phyloP scores from a whole-genome alignment of 192 early-diverging fungal genomes.

The Coemansia sp. region DNA sequence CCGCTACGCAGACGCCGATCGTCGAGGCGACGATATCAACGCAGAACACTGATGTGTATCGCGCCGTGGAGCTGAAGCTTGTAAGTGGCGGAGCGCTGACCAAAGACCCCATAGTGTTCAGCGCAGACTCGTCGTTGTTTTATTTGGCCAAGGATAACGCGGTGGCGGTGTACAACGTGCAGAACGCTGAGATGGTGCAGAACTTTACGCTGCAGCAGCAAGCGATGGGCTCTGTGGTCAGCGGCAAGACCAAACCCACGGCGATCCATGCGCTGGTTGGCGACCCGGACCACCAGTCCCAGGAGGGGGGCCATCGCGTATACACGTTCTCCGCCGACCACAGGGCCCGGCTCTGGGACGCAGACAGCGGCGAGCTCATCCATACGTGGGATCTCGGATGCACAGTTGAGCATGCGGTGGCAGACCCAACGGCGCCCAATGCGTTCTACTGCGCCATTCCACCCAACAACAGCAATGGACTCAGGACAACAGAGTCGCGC shows the following conservation, averaged over 20 bases:
- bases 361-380: constrained; percentile 27
- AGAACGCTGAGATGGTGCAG: constrained; percentile 52
- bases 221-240: background rate
- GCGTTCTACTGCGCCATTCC: constrained; percentile 36
- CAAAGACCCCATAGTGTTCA: constrained; percentile 40
- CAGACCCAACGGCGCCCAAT: constrained; percentile 19
- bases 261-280: constrained; percentile 37
- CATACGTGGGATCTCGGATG: constrained; percentile 27
- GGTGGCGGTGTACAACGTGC: constrained; percentile 45
- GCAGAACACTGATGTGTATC: constrained; percentile 25
- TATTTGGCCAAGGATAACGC: constrained; percentile 49
- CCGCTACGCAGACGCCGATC: constrained; percentile 17
- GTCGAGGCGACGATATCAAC: constrained; percentile 24
- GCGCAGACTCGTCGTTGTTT: constrained; percentile 47
- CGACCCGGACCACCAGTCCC: constrained; percentile 5
- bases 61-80: constrained; percentile 28
- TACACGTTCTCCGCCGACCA: constrained; percentile 46
- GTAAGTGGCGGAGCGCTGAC: constrained; percentile 47
- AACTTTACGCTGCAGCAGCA: constrained; percentile 26
- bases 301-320: constrained; percentile 12
- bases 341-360: constrained; percentile 35
- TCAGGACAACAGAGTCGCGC: background rate
- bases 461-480: background rate
- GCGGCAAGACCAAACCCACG: constrained; percentile 11
- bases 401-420: constrained; percentile 16